Evolutionary conservation across 1,284 basidiomycete species (phyloP), one percentile per base, ranked within the genome.

Genomic region (Fomes fomentarius): DNA sequence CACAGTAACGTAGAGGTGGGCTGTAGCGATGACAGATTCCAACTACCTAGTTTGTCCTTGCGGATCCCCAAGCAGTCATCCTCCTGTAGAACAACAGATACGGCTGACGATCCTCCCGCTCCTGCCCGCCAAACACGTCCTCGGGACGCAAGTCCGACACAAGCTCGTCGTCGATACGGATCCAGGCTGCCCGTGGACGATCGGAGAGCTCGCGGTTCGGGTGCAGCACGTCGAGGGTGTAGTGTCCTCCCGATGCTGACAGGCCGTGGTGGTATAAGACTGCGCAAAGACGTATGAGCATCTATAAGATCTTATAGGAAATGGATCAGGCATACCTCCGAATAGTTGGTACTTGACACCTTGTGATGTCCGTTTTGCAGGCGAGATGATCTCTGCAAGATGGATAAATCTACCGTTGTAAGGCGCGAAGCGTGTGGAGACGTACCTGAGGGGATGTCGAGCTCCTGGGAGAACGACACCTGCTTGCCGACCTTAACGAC

Each of bases 201-300:
- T 71, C 69, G 61, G 67, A 70, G 43, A 77, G 71, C 64, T 83
- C 84, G 12, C 85, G 82, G 62, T 85, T 85, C 19, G 93, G 90
- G 57, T 94, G 89, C 8, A 96, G 76, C 1, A 97, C 91, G 60
- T 96, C 91, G 40, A 97, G 85, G 1, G 96, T 99, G 75, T 98
- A 99, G 72, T 98, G 96, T 0, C 96, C 96, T 7, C 96, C 96
- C 0, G 87, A 88, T 0, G 96, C 94, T 12, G 91, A 91, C 42
- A 82, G 77, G 2, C 96, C 96, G 66, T 99, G 96, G 71, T 99
- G 96, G 71, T 98, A 98, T 8, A 98, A 77, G 19, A 91, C 94
- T 91, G 64, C 0, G 42, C 31, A 46, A 44, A 31, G n/a, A n/a
- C n/a, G n/a, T n/a, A n/a, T n/a, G n/a, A n/a, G n/a, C n/a, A n/a